Conservation (phyloP, 1,284 basidiomycete genomes). For the Rhodotorula sp. region DNA sequence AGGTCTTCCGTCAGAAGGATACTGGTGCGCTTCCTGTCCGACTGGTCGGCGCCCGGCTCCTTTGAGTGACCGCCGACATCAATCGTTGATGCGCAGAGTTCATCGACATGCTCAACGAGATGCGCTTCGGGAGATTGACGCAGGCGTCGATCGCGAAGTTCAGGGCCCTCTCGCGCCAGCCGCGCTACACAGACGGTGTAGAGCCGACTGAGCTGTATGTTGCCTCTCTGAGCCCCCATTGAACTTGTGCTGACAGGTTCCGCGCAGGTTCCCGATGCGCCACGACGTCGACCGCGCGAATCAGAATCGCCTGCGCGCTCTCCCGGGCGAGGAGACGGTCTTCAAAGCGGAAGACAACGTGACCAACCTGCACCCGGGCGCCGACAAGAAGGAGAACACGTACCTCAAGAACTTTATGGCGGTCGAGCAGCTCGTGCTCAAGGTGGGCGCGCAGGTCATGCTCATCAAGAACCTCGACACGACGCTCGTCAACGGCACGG, state of each 20-base stretch:
- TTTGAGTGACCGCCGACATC: background rate
- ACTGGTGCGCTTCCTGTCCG: constrained; percentile 47
- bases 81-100: constrained; percentile 60
- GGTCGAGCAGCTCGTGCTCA: constrained; percentile 60
- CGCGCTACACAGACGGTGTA: constrained; percentile 67
- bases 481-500: constrained; percentile 77
- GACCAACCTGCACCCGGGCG: background rate
- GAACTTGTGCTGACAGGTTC: background rate
- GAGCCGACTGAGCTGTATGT: constrained; percentile 75
- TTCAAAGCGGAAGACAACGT: constrained; percentile 42
- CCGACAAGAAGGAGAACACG: constrained; percentile 8
- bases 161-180: constrained; percentile 62
- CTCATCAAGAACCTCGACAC: constrained; percentile 77
- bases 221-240: background rate
- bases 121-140: constrained; percentile 76
- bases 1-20: constrained; percentile 75
- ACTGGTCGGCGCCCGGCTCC: background rate
- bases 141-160: constrained; percentile 64
- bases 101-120: constrained; percentile 85
- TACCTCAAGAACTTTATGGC: constrained; percentile 49
- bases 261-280: constrained; percentile 72
- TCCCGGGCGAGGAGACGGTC: constrained; percentile 26
- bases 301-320: constrained; percentile 58
- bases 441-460: constrained; percentile 65
- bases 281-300: constrained; percentile 81